Conservation (phyloP, 2,329 filamentous ascomycete species). For the Pseudodiploospora longispora region DNA sequence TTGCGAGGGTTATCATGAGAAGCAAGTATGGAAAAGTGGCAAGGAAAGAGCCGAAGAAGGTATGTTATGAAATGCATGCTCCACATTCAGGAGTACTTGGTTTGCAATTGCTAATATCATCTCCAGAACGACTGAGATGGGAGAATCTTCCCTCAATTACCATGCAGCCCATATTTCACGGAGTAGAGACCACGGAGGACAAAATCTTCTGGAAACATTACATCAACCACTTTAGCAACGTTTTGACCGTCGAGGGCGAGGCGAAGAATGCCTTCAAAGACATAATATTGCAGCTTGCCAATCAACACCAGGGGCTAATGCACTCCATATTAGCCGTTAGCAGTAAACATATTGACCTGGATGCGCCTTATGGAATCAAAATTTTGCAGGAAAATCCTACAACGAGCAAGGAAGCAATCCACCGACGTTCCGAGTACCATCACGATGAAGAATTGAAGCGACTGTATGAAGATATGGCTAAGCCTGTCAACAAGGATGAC, state of each 20-base stretch:
- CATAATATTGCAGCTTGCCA: conserved; percentile 73
- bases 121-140: conserved; percentile 41
- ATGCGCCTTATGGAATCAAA: conserved; percentile 47
- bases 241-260: conserved; percentile 75
- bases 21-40: conserved; percentile 80
- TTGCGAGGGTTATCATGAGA: conserved; percentile 83
- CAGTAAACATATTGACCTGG: conserved; percentile 63
- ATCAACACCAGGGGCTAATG: conserved; percentile 75
- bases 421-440: conserved; percentile 46
- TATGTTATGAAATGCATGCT: conserved; percentile 22
- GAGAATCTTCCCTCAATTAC: conserved; percentile 45
- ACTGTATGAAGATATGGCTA: conserved; percentile 39
- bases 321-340: conserved; percentile 81
- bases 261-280: conserved; percentile 79
- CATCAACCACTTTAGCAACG: conserved; percentile 66
- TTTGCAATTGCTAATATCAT: conserved; percentile 7
- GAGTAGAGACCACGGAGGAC: conserved; percentile 73
- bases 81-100: background rate
- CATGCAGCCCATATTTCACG: conserved; percentile 63
- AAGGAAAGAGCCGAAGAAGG: conserved; percentile 67
- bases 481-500: conserved; percentile 32
- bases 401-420: conserved; percentile 38
- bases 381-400: conserved; percentile 42
- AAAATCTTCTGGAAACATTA: conserved; percentile 79
- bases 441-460: conserved; percentile 46